Percentiles rank a stretch among this genome's conserved stretches.
Evolutionary conservation across 176 grass and related monocot genomes (phyloP).

Genomic region (Puya raimondii): DNA sequence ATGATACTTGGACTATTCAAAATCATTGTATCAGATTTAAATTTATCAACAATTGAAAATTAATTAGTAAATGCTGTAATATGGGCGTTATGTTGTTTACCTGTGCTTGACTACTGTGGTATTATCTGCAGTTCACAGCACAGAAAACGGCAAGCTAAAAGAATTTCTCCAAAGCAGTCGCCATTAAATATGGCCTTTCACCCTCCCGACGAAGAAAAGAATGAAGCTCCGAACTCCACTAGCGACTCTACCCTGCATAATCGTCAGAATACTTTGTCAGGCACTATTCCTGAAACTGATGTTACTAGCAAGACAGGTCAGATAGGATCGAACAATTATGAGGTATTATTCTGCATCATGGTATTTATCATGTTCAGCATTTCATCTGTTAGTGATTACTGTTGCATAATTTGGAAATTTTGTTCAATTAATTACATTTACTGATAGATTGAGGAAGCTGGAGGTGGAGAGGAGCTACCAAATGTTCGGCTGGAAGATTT

Average conservation of each 20-base stretch:
- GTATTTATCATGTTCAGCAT: too few species aligned
- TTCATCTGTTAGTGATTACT: neutral
- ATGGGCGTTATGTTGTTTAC: neutral
- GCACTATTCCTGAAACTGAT: slow-evolving; percentile 10
- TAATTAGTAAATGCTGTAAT: too few species aligned
- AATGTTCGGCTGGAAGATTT: slow-evolving; percentile 61
- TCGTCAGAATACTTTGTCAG: slow-evolving; percentile 18
- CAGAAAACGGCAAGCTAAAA: slow-evolving; percentile 25
- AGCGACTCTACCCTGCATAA: slow-evolving; percentile 13
- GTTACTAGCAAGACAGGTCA: slow-evolving; percentile 19
- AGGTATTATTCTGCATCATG: slow-evolving; percentile 16
- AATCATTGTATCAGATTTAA: neutral
- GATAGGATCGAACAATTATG: slow-evolving; percentile 1
- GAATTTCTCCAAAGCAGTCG: slow-evolving; percentile 1
- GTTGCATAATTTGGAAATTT: neutral
- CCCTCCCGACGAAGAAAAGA: neutral
- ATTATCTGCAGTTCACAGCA: slow-evolving; percentile 21
- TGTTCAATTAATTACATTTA: slow-evolving; percentile 9
- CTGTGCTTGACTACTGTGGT: neutral
- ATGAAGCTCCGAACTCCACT: slow-evolving; percentile 6
- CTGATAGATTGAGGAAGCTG: slow-evolving; percentile 32
- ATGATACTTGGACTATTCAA: neutral
- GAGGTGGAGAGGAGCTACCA: slow-evolving; percentile 21
- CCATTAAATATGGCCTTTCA: slow-evolving; percentile 14
- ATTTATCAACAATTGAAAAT: too few species aligned